Percentiles rank a stretch among this genome's conserved stretches.
Evolutionary conservation across 768 basidiomycete species (phyloP).

Genomic region (Arthromyces matolae): DNA sequence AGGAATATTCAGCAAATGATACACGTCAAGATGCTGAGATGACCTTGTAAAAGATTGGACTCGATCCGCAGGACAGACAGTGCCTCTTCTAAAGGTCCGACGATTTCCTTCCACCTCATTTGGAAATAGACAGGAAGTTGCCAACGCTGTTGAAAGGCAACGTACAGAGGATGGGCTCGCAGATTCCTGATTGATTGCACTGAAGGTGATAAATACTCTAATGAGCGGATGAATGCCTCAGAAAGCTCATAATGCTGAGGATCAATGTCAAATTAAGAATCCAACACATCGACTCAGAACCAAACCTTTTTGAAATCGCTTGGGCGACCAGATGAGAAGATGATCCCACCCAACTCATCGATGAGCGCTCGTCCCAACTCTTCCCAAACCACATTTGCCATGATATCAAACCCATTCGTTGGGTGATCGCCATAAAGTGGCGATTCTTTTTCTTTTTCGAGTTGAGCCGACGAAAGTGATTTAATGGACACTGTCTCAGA

Average conservation of each 20-base stretch:
- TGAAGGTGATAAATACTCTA: constrained; percentile 83
- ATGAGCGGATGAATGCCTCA: constrained; percentile 72
- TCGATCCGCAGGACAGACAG: constrained; percentile 45
- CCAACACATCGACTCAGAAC: no score
- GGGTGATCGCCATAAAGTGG: constrained; percentile 1
- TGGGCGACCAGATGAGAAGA: constrained; percentile 92
- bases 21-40: not conserved
- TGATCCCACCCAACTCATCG: constrained; percentile 74
- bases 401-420: constrained; percentile 62
- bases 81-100: constrained; percentile 67
- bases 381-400: constrained; percentile 87
- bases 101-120: constrained; percentile 93
- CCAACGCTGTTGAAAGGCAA: constrained; percentile 81
- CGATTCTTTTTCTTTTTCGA: constrained; percentile 15
- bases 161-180: constrained; percentile 67
- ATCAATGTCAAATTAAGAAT: no score
- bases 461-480: constrained; percentile 26
- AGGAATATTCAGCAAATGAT: not conserved
- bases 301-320: constrained; percentile 90
- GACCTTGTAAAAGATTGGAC: constrained; percentile 40
- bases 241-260: constrained; percentile 80
- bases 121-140: constrained; percentile 97
- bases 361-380: constrained; percentile 78
- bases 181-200: constrained; percentile 63
- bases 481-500: constrained; percentile 66